A percentile compares a stretch with the other conserved stretches of the same genome.
These are phyloP conservation scores for Penicillium argentinense DNA, from an alignment of 495 filamentous ascomycete species.

Conservation along the genomic window DNA sequence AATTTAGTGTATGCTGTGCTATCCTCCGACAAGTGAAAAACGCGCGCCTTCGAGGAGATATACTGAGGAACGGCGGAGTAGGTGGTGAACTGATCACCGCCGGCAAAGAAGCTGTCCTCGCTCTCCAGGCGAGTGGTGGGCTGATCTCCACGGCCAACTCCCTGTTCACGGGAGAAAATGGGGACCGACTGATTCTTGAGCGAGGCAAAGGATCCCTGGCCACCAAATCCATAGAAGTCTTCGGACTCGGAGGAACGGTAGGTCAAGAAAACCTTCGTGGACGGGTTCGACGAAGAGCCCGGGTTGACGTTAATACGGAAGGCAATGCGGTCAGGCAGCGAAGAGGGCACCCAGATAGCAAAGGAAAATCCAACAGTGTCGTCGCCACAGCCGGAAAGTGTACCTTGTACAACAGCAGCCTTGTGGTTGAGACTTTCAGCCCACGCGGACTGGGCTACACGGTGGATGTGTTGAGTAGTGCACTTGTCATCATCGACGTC, in stretches of 20 bases:
- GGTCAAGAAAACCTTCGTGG: slow-evolving; percentile 20
- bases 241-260: slow-evolving; percentile 22
- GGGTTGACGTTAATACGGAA: slow-evolving; percentile 19
- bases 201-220: slow-evolving; percentile 28
- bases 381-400: slow-evolving; percentile 19
- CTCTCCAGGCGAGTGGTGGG: slow-evolving; percentile 20
- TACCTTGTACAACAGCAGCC: slow-evolving; percentile 17
- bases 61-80: slow-evolving; percentile 26
- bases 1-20: slow-evolving; percentile 28
- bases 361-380: slow-evolving; percentile 12
- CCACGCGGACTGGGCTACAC: slow-evolving; percentile 5
- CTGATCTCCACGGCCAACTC: slow-evolving; percentile 30
- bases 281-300: neutral
- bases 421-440: slow-evolving; percentile 12
- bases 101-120: slow-evolving; percentile 25
- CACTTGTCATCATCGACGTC: slow-evolving; percentile 24
- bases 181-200: slow-evolving; percentile 30
- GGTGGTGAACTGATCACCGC: slow-evolving; percentile 23
- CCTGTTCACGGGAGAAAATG: slow-evolving; percentile 28
- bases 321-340: slow-evolving; percentile 21
- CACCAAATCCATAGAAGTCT: slow-evolving; percentile 30
- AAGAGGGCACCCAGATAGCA: slow-evolving; percentile 18
- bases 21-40: slow-evolving; percentile 21
- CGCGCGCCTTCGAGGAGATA: slow-evolving; percentile 17
- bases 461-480: slow-evolving; percentile 15